phyloP scores from a whole-genome alignment of 2,329 filamentous ascomycete species.

The Myriosclerotinia duriaeana region DNA sequence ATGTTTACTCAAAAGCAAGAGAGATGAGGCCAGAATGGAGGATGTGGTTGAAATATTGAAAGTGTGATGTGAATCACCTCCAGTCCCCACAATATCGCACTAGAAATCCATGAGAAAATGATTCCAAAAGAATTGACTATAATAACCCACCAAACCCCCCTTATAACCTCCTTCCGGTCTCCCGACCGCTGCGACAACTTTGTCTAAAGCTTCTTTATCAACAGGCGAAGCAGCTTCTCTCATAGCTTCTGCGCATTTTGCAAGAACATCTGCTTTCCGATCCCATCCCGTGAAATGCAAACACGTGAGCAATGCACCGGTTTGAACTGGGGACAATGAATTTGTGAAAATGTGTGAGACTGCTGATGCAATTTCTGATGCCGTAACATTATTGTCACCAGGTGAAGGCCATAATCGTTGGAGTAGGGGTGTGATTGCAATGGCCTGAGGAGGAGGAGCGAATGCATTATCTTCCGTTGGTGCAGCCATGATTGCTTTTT shows the following conservation, averaged over 20 bases:
- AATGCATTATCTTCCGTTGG: slow-evolving; percentile 29
- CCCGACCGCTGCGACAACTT: slow-evolving; percentile 59
- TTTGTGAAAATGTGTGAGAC: slow-evolving; percentile 91
- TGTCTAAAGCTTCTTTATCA: slow-evolving; percentile 60
- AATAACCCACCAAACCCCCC: slow-evolving; percentile 72
- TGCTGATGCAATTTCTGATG: slow-evolving; percentile 83
- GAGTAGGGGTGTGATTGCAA: slow-evolving; percentile 66
- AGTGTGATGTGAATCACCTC: slow-evolving; percentile 93
- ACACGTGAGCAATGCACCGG: slow-evolving; percentile 81
- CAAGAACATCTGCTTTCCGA: slow-evolving; percentile 79
- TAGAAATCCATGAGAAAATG: slow-evolving; percentile 37
- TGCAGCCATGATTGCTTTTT: slow-evolving; percentile 29
- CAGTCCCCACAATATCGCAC: slow-evolving; percentile 95
- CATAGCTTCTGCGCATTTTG: slow-evolving; percentile 82
- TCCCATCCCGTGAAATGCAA: slow-evolving; percentile 90
- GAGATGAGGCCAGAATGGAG: slow-evolving; percentile 83
- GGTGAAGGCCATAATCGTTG: slow-evolving; percentile 66
- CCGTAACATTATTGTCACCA: slow-evolving; percentile 55
- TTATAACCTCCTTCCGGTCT: slow-evolving; percentile 70
- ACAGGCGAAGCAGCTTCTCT: slow-evolving; percentile 72
- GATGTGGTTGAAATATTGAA: slow-evolving; percentile 98
- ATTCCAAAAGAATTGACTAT: not conserved
- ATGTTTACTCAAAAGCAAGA: slow-evolving; percentile 88
- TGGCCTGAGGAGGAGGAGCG: slow-evolving; percentile 28
- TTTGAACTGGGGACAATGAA: slow-evolving; percentile 82